Conservation (phyloP, 192 early-diverging fungal genomes). For the Backusella mclennaniae region DNA sequence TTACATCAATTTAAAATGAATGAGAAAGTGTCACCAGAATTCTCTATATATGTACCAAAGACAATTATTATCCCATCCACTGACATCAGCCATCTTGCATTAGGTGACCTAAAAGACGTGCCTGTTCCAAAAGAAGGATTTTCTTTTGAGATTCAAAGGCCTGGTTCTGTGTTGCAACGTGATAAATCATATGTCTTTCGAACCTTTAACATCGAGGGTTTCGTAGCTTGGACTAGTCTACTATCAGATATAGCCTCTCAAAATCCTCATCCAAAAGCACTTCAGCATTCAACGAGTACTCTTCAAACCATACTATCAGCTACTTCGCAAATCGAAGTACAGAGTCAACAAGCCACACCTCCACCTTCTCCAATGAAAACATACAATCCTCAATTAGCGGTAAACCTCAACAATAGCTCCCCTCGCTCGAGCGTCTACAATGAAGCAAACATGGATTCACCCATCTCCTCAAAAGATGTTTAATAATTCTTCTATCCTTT, state of each 20-base stretch:
- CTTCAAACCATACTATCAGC: not conserved
- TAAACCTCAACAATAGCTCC: not conserved
- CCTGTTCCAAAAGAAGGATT: constrained; percentile 2
- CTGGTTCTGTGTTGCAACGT: not conserved
- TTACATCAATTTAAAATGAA: constrained; percentile 38
- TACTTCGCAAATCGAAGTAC: not conserved
- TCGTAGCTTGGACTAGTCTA: not conserved
- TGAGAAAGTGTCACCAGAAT: constrained; percentile 32
- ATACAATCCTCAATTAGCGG: not conserved
- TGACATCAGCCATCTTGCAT: constrained; percentile 6
- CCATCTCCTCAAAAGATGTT: not conserved
- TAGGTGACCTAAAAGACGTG: not conserved
- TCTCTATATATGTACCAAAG: constrained; percentile 42
- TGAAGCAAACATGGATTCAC: not conserved
- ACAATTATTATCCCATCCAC: constrained; percentile 31
- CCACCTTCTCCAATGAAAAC: constrained; percentile 1
- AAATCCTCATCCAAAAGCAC: not conserved
- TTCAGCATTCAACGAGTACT: not conserved
- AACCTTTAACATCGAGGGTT: not conserved
- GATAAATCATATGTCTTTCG: constrained; percentile 16
- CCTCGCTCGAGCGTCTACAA: not conserved
- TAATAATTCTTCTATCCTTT: not conserved
- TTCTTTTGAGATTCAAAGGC: constrained; percentile 16
- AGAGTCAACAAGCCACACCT: not conserved
- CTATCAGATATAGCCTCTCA: constrained; percentile 16